A percentile compares a stretch with the other conserved stretches of the same genome.
phyloP scores from a whole-genome alignment of 75 land plant genomes.

The Adiantum capillusveneris region DNA sequence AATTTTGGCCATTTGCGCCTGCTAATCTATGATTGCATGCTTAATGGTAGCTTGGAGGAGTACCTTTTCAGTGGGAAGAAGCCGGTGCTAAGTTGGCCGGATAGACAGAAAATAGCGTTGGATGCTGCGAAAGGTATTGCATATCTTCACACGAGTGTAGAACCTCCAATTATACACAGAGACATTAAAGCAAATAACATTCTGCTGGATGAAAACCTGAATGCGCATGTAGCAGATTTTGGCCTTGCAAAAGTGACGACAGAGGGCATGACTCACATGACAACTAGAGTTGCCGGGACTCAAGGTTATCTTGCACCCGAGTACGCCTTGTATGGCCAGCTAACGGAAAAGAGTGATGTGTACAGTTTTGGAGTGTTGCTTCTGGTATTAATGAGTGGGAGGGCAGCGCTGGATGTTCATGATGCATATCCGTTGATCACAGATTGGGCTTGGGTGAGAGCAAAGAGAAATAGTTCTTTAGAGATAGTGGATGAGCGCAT shows the following conservation, averaged over 20 bases:
- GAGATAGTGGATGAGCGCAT: too few relatives aligned
- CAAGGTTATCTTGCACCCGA: too few relatives aligned
- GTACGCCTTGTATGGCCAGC: too few relatives aligned
- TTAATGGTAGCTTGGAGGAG: neutral
- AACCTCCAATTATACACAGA: slow-evolving; percentile 26
- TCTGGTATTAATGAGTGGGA: neutral
- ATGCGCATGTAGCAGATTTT: slow-evolving; percentile 48
- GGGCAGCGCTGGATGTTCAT: neutral
- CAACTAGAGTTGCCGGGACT: too few relatives aligned
- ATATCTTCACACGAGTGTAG: neutral
- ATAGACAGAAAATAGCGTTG: neutral
- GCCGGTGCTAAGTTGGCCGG: neutral
- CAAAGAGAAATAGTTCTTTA: too few relatives aligned
- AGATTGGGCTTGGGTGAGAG: too few relatives aligned
- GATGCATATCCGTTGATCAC: neutral
- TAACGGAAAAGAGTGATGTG: too few relatives aligned
- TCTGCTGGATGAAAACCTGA: slow-evolving; percentile 32
- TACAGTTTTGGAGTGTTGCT: too few relatives aligned
- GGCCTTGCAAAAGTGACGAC: slow-evolving; percentile 26
- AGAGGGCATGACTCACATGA: neutral
- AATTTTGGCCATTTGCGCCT: neutral
- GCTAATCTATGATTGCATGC: neutral
- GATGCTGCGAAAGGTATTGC: neutral
- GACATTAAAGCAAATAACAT: slow-evolving; percentile 47
- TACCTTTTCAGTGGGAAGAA: neutral